Base-by-base conservation (phyloP, 116 monocot genomes). In the Phalaenopsis hybrid region DNA sequence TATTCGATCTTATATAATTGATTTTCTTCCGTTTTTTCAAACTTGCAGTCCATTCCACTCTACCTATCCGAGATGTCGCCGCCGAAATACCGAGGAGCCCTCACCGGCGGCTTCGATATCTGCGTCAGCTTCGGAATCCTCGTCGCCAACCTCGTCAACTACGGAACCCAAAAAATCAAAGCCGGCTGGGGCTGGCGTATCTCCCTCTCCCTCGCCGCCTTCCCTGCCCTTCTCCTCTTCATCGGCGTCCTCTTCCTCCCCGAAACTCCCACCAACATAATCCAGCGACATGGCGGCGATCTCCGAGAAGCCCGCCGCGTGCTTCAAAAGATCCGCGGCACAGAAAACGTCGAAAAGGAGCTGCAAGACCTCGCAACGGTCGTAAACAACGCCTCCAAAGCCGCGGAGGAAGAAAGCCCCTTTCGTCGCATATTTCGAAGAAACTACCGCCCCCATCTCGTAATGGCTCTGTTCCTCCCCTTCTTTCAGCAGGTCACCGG, bases 401-500 rank as follows among this genome's bases (percentile, higher is more conserved):
- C 57, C 17, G 15, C 37, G 25, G 79, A 18, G 33, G 80, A 63
- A 15, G 33, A 75, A 17, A 44, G 75, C 28, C 86, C 84, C 0
- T 80, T 82, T 31, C 9, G 76, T 34, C 78, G 16, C 4, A 74
- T 89, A 52, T 11, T 84, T 33, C 80, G 43, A 43, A 73, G 57
- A 17, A 58, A 77, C 6, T 82, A 84, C 75, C 68, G 84, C 0
- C 89, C 86, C 1, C 89, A 89, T 8, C 82, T 89, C 18, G 84
- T 80, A 10, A 84, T 84, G 79, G 83, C 89, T 0, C 58, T 86
- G 4, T 20, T 48, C 17, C 65, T 86, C 17, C 89, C 81, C 4
- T 76, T 82, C 69, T 89, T 89, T 50, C 86, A 88, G 44, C 83
- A 86, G 61, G 72, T 85, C 33, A 88, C 85, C 0, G 88, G 88